A percentile compares a stretch with the other conserved stretches of the same genome.
Conservation (phyloP, 176 grass and related monocot species). For the Chloris gayana region DNA sequence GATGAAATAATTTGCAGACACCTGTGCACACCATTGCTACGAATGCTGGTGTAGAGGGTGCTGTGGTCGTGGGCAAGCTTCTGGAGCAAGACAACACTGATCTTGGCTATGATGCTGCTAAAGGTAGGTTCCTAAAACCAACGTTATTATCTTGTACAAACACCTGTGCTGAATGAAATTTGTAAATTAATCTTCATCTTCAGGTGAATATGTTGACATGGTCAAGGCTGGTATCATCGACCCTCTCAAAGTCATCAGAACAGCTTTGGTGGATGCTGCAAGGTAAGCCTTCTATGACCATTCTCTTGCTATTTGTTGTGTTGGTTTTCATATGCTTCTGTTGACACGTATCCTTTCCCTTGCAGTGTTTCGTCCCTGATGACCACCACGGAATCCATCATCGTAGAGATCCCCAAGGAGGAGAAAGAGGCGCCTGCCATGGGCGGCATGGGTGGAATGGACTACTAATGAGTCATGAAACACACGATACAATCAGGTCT, state of each 20-base stretch:
- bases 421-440: conserved; percentile 71
- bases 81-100: conserved; percentile 88
- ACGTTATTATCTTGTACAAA: neutral
- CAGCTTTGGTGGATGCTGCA: conserved; percentile 95
- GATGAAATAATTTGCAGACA: conserved; percentile 54
- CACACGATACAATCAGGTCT: conserved; percentile 11
- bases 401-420: conserved; percentile 86
- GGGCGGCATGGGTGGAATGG: conserved; percentile 97
- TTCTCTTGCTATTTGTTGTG: neutral
- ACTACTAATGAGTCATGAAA: conserved; percentile 46
- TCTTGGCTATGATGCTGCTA: conserved; percentile 96
- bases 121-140: conserved; percentile 47
- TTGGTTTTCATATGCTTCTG: neutral
- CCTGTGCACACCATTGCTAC: conserved; percentile 87
- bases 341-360: neutral
- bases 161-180: neutral
- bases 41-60: conserved; percentile 97
- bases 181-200: neutral
- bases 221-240: conserved; percentile 97
- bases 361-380: conserved; percentile 92
- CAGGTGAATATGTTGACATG: conserved; percentile 98
- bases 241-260: conserved; percentile 96
- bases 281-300: conserved; percentile 50
- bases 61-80: conserved; percentile 96
- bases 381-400: conserved; percentile 90